phyloP scores from a whole-genome alignment of 495 filamentous ascomycete genomes.

The Friedmanniomyces simplex region DNA sequence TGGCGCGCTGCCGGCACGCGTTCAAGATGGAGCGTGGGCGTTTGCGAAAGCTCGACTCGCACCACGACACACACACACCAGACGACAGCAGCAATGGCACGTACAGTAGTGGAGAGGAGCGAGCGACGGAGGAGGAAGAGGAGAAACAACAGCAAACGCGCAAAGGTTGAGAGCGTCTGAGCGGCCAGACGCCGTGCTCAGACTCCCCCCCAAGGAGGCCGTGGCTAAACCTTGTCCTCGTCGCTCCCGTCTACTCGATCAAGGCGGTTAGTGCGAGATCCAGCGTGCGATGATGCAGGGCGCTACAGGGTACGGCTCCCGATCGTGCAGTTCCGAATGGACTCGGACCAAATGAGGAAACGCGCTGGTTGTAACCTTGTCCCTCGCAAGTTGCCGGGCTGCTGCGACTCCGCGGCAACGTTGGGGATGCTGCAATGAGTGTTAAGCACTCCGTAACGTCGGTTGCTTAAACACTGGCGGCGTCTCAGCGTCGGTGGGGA shows the following conservation, averaged over 20 bases:
- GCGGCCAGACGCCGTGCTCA: conserved; percentile 3
- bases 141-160: neutral
- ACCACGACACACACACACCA: neutral
- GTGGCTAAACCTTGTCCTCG: conserved; percentile 1
- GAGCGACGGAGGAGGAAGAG: neutral
- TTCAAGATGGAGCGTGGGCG: neutral
- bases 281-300: neutral
- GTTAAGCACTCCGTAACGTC: no score
- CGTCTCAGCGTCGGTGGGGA: no score
- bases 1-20: no score
- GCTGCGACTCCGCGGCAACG: no score
- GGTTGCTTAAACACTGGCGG: no score
- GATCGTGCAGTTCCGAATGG: neutral
- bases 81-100: neutral
- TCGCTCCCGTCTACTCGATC: neutral
- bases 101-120: neutral
- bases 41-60: neutral
- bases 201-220: conserved; percentile 1
- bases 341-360: neutral
- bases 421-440: neutral
- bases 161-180: no score
- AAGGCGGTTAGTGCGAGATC: neutral
- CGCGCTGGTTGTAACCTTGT: neutral
- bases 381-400: no score
- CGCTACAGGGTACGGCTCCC: neutral